These are phyloP conservation scores for Aspergillus ellipticus DNA, from an alignment of 495 filamentous ascomycete genomes.

Conservation along the genomic window DNA sequence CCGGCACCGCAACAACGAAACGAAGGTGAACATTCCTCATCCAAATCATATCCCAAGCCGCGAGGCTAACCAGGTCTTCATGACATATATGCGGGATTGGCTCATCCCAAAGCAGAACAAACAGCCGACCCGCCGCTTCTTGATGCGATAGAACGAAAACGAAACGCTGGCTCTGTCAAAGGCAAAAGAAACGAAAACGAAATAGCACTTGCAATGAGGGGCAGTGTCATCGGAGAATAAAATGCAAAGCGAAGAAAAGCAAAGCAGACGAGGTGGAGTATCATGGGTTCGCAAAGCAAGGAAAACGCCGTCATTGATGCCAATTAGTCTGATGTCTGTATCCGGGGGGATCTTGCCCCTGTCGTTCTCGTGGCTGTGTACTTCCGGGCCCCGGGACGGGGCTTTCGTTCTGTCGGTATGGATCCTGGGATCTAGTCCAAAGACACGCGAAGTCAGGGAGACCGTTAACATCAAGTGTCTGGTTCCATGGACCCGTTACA, in stretches of 20 bases:
- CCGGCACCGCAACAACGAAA: conserved; percentile 33
- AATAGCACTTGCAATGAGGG: conserved; percentile 13
- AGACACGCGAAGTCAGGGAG: conserved; percentile 26
- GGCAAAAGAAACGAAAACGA: conserved; percentile 21
- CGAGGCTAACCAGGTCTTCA: conserved; percentile 58
- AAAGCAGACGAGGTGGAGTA: conserved; percentile 45
- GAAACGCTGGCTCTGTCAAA: conserved; percentile 38
- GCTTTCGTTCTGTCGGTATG: conserved; percentile 15
- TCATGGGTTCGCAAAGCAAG: conserved; percentile 44
- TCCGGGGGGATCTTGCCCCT: conserved; percentile 18
- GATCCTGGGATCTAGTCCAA: conserved; percentile 23
- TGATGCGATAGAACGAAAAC: conserved; percentile 37
- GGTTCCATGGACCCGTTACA: conserved; percentile 38
- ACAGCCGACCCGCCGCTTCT: conserved; percentile 54
- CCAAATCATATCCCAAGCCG: conserved; percentile 55
- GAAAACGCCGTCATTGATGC: conserved; percentile 52
- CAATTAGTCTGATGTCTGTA: conserved; percentile 38
- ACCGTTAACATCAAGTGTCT: conserved; percentile 25
- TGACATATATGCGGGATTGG: conserved; percentile 43
- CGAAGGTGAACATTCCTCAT: conserved; percentile 49
- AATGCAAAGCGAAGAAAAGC: conserved; percentile 21
- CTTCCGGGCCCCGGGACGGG: conserved; percentile 14
- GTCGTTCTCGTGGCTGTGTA: conserved; percentile 31
- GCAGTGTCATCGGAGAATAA: conserved; percentile 11
- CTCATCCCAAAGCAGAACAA: conserved; percentile 32